These are phyloP conservation scores for Nitzschia palea DNA, from an alignment of 108 stramenopile species.

Conservation along the genomic window DNA sequence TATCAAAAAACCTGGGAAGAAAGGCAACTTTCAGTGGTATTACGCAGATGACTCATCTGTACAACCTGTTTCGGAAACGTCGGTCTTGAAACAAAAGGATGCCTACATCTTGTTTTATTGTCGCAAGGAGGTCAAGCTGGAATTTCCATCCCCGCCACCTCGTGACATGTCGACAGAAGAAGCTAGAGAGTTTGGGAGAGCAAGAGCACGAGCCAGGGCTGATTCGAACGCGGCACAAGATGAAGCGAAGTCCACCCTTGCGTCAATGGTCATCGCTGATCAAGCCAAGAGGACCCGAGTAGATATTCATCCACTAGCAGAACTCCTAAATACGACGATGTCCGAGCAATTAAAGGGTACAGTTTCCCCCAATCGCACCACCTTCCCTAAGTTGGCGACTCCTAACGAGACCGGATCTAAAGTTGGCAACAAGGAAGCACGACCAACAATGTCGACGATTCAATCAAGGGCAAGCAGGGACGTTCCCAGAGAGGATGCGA, in stretches of 20 bases:
- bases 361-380: not conserved
- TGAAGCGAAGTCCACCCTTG: not conserved
- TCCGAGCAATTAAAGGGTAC: conserved; percentile 4
- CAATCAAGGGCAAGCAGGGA: no score
- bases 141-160: conserved; percentile 64
- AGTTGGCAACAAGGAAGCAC: no score
- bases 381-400: no score
- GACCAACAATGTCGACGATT: no score
- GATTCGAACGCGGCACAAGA: conserved; percentile 21
- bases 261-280: not conserved
- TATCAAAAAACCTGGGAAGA: conserved; percentile 53
- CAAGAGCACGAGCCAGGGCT: conserved; percentile 36
- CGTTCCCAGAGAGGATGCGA: no score
- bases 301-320: conserved; percentile 3
- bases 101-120: conserved; percentile 83
- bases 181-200: conserved; percentile 40
- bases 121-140: conserved; percentile 75
- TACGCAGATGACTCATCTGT: conserved; percentile 84
- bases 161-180: conserved; percentile 45
- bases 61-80: conserved; percentile 67
- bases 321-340: conserved; percentile 9
- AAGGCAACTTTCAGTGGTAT: conserved; percentile 55
- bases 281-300: not conserved
- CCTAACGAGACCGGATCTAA: no score
- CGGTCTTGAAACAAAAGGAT: conserved; percentile 68